Evolutionary conservation across 768 basidiomycete genomes (phyloP).

Genomic region (Kondoa malvinella): DNA sequence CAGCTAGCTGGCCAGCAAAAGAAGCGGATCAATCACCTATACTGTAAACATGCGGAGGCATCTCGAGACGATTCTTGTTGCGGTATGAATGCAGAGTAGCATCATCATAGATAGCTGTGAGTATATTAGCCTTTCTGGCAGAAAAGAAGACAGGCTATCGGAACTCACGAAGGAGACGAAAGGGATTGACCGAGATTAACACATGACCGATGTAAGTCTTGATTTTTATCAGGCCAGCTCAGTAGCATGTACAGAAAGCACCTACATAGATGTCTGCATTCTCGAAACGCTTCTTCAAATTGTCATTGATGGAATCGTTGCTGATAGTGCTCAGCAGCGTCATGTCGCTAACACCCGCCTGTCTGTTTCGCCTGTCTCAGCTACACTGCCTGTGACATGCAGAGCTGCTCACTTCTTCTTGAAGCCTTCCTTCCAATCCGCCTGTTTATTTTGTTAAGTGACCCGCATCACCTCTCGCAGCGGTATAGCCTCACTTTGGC

Average conservation of each 20-base stretch:
- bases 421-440: constrained; percentile 99
- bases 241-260: neutral
- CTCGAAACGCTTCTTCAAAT: constrained; percentile 76
- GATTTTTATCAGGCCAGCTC: neutral
- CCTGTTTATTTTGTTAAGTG: too few relatives aligned
- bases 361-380: constrained; percentile 25
- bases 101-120: constrained; percentile 68
- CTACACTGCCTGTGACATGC: neutral
- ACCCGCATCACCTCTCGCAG: neutral
- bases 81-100: constrained; percentile 67
- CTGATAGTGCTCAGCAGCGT: constrained; percentile 89
- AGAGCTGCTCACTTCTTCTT: constrained; percentile 68
- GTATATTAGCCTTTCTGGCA: constrained; percentile 27
- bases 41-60: constrained; percentile 91
- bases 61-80: constrained; percentile 94
- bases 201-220: constrained; percentile 94
- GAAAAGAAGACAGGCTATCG: neutral
- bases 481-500: neutral
- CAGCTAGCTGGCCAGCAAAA: neutral
- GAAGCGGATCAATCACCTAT: constrained; percentile 35
- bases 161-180: constrained; percentile 47
- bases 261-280: constrained; percentile 76
- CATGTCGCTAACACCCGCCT: constrained; percentile 89
- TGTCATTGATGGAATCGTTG: constrained; percentile 94
- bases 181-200: constrained; percentile 97